Conservation (phyloP, 495 filamentous ascomycete genomes). For the Pseudoneurospora amorphoporcata region DNA sequence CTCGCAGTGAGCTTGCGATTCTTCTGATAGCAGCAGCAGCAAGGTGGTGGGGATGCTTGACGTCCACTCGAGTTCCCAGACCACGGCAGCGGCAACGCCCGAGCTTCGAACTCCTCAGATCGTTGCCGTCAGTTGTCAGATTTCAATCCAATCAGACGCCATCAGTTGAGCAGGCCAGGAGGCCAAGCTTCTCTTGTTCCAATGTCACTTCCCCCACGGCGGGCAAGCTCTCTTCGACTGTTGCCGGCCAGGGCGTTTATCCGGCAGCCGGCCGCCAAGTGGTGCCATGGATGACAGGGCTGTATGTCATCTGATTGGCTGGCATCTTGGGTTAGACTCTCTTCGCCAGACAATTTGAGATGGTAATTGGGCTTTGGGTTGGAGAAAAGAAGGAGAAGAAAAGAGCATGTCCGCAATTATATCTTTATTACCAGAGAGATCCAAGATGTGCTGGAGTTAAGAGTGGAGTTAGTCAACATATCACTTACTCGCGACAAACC, state of each 20-base stretch:
- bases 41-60: constrained; percentile 5
- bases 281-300: background rate
- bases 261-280: constrained; percentile 6
- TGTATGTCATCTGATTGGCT: constrained; percentile 6
- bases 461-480: background rate
- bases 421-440: background rate
- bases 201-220: background rate
- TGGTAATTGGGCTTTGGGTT: background rate
- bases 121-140: background rate
- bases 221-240: background rate
- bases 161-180: background rate
- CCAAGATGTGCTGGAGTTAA: background rate
- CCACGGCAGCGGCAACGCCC: background rate
- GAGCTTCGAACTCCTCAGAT: background rate
- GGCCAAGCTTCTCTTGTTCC: background rate
- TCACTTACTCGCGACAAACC: background rate
- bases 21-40: background rate
- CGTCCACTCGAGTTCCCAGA: constrained; percentile 7
- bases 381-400: background rate
- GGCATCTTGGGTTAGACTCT: background rate
- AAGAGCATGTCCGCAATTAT: background rate
- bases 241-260: constrained; percentile 10
- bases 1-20: constrained; percentile 13
- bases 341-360: background rate
- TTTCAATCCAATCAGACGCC: background rate